Conservation (phyloP, 2,329 filamentous ascomycete species). For the Aspergillus nomiae region DNA sequence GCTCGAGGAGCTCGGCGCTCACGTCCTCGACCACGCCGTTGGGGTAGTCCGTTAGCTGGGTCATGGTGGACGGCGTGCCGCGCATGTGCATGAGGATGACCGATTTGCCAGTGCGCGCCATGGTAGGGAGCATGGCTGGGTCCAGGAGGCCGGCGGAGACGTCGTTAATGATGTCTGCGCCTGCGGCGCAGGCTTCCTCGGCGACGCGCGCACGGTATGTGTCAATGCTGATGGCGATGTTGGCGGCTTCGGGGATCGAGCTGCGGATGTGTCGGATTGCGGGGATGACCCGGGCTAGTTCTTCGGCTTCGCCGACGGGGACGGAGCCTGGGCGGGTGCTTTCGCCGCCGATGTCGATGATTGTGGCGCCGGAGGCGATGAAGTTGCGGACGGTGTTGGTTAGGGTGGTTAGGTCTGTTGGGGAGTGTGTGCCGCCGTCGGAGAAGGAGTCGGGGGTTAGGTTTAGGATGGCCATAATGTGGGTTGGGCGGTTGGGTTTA, state of each 20-base stretch:
- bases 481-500: conserved; percentile 62
- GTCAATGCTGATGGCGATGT: conserved; percentile 81
- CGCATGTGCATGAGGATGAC: conserved; percentile 93
- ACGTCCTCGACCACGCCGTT: conserved; percentile 67
- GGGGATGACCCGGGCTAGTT: conserved; percentile 75
- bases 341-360: conserved; percentile 91
- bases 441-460: conserved; percentile 97
- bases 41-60: conserved; percentile 66
- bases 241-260: conserved; percentile 60
- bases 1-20: conserved; percentile 66
- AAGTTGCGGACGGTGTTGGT: conserved; percentile 61
- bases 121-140: conserved; percentile 75
- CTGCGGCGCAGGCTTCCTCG: conserved; percentile 70
- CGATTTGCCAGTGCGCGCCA: conserved; percentile 75
- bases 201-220: conserved; percentile 89
- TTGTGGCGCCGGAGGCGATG: conserved; percentile 71
- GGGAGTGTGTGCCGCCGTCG: conserved; percentile 71
- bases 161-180: conserved; percentile 93
- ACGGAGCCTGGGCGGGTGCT: conserved; percentile 79
- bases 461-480: conserved; percentile 93
- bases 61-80: conserved; percentile 83
- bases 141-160: conserved; percentile 83
- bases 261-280: conserved; percentile 72
- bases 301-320: conserved; percentile 71
- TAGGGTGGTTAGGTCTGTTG: conserved; percentile 53